A percentile compares a stretch with the other conserved stretches of the same genome.
Conservation (phyloP, 129 eudicot species). For the Pittosporum tobira region DNA sequence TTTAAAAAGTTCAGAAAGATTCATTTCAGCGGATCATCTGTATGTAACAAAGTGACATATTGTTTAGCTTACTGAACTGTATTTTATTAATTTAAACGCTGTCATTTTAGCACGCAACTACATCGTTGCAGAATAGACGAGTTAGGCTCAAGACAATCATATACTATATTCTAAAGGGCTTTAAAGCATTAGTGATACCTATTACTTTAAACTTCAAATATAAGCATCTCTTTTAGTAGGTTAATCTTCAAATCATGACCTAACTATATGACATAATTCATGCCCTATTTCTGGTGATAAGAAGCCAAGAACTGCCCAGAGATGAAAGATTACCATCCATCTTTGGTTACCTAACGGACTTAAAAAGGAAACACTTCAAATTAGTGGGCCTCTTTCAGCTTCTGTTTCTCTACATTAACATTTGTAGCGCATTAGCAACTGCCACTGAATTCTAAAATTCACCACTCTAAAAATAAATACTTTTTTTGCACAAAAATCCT, state of each 20-base stretch:
- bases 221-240: slow-evolving; percentile 7
- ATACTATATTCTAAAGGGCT: background rate
- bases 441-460: too few species aligned
- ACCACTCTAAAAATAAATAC: too few species aligned
- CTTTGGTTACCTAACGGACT: slow-evolving; percentile 16
- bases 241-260: slow-evolving; percentile 14
- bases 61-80: too few species aligned
- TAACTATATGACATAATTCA: slow-evolving; percentile 12
- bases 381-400: background rate
- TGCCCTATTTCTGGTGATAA: slow-evolving; percentile 1
- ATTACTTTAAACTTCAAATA: slow-evolving; percentile 6
- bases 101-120: too few species aligned
- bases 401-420: too few species aligned
- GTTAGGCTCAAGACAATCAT: too few species aligned
- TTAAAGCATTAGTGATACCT: too few species aligned
- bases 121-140: too few species aligned
- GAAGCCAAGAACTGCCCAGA: slow-evolving; percentile 18
- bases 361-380: slow-evolving; percentile 7
- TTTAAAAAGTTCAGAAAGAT: slow-evolving; percentile 26
- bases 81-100: too few species aligned
- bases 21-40: slow-evolving; percentile 15
- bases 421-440: background rate
- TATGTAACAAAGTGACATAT: too few species aligned
- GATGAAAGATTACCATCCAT: slow-evolving; percentile 24
- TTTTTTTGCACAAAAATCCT: background rate